These are phyloP conservation scores for Xylaria venustula DNA, from an alignment of 495 filamentous ascomycete genomes.

Conservation along the genomic window DNA sequence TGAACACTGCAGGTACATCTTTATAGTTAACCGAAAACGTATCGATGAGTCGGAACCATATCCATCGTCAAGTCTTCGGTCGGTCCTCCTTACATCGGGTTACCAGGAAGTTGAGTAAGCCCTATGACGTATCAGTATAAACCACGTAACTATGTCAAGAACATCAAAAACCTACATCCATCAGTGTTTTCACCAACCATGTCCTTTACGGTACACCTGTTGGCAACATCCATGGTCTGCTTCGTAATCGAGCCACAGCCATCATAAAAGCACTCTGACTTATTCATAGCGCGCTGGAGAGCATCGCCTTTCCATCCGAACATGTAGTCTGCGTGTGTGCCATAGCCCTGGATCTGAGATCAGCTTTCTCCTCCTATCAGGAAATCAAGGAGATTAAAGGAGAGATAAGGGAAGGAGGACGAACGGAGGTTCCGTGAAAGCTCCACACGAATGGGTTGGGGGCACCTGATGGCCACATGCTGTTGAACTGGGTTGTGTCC, in stretches of 20 bases:
- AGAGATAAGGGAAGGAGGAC: too few species aligned
- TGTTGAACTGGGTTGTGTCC: constrained; percentile 49
- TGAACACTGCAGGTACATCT: constrained; percentile 9
- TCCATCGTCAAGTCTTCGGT: background rate
- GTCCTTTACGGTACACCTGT: constrained; percentile 44
- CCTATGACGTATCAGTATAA: constrained; percentile 4
- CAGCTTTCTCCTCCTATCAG: too few species aligned
- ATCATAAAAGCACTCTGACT: constrained; percentile 46
- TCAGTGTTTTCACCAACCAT: constrained; percentile 44
- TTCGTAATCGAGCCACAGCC: constrained; percentile 46
- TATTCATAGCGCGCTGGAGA: constrained; percentile 47
- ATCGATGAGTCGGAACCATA: background rate
- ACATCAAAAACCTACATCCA: constrained; percentile 43
- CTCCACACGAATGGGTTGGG: constrained; percentile 49
- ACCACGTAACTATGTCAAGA: background rate
- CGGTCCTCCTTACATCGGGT: background rate
- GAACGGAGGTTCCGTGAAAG: constrained; percentile 45
- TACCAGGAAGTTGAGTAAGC: constrained; percentile 2
- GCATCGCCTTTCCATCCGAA: constrained; percentile 50
- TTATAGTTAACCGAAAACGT: background rate
- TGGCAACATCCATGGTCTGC: constrained; percentile 42
- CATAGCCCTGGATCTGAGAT: constrained; percentile 35
- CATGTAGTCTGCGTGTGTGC: constrained; percentile 47
- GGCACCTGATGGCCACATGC: constrained; percentile 45
- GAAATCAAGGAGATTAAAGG: too few species aligned